A percentile compares a stretch with the other conserved stretches of the same genome.
Evolutionary conservation across 2,329 filamentous ascomycete genomes (phyloP).

Genomic region (Ophiosphaerella korrae): DNA sequence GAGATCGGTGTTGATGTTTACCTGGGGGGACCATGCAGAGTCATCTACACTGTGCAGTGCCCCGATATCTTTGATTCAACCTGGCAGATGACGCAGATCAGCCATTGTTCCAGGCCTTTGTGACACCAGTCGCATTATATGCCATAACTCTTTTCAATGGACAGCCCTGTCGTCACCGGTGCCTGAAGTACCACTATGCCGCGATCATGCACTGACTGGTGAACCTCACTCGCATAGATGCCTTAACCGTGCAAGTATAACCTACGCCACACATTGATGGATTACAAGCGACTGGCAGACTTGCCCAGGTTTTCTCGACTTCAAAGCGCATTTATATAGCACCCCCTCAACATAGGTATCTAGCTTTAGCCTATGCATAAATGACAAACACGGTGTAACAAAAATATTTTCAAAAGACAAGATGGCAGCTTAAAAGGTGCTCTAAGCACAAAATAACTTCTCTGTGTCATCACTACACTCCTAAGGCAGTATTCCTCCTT

Average conservation of each 20-base stretch:
- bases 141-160: slow-evolving; percentile 4
- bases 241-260: slow-evolving; percentile 4
- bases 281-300: too few relatives aligned
- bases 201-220: slow-evolving; percentile 3
- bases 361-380: not conserved
- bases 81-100: slow-evolving; percentile 7
- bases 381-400: not conserved
- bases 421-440: not conserved
- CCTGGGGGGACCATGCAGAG: slow-evolving; percentile 15
- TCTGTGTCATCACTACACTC: too few relatives aligned
- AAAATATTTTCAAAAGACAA: not conserved
- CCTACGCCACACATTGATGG: slow-evolving; percentile 6
- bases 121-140: slow-evolving; percentile 5
- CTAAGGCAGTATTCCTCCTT: too few relatives aligned
- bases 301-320: too few relatives aligned
- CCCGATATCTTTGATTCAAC: slow-evolving; percentile 7
- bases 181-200: slow-evolving; percentile 10
- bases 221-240: slow-evolving; percentile 3
- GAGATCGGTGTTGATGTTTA: slow-evolving; percentile 4
- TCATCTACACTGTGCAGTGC: not conserved
- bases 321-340: not conserved
- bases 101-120: slow-evolving; percentile 16
- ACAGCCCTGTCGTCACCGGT: slow-evolving; percentile 4
- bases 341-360: not conserved
- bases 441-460: not conserved